Base-by-base conservation (phyloP, 2,329 filamentous ascomycete species). In the Monosporascus sp. region DNA sequence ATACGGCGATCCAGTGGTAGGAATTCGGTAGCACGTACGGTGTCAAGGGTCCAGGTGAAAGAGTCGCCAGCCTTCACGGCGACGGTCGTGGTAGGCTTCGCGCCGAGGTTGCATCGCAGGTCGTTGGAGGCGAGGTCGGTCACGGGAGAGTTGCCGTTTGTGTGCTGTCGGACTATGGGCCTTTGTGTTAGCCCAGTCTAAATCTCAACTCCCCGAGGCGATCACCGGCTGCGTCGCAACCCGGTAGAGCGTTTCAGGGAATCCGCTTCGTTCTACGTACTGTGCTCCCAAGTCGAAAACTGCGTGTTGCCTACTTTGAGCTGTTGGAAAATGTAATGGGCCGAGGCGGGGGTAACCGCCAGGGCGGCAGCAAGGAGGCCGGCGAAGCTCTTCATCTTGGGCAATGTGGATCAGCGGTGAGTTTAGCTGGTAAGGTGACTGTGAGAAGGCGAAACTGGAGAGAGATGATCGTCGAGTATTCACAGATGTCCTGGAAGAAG, bases 61-160 rank as follows among this genome's bases (percentile, higher is more conserved):
- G 65, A 41, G 37, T 72, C 64, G 1, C 72, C 72, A 9, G 72
- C 72, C 46, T 68, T 68, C 54, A 71, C 63, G 8, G 62, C 60
- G 37, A 68, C 60, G 4, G 71, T 73, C 52, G 54, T 59, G 25
- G 62, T 60, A 9, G 70, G 71, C 5, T 62, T 59, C 5, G 64
- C 65, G 49, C 72, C 72, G 4, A 67, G 71, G 58, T 75, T 75
- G 66, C 73, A 75, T 39, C 72, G 67, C 49, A 75, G 64, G 58
- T 75, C 72, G 45, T 68, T 68, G 7, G 72, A 73, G 3, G 65
- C 51, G 43, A 75, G 60, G 37, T 72, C 68, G 15, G 72, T 76
- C 18, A 77, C 74, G 6, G 74, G 75, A 7, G 72, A 76, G 69
- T 78, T 77, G 59, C 72, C 67, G 72, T 77, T 79, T 53, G 65